Percentiles rank a stretch among this genome's conserved stretches.
phyloP scores from a whole-genome alignment of 148 eudicot genomes.

The Vaccinium myrtillus region DNA sequence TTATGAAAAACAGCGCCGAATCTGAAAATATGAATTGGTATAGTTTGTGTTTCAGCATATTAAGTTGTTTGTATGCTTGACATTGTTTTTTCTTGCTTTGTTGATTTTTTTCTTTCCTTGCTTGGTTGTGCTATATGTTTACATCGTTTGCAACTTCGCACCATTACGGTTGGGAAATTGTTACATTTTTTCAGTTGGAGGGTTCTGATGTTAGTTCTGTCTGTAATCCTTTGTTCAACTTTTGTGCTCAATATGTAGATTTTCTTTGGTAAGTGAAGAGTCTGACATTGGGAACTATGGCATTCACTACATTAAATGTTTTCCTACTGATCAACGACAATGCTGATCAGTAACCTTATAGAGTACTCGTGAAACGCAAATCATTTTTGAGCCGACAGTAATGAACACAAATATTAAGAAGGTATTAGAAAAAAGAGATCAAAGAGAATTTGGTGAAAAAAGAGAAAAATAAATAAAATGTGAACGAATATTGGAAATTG shows the following conservation, averaged over 20 bases:
- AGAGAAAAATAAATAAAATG: neutral
- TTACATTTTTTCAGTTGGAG: neutral
- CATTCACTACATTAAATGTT: neutral
- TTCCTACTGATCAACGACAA: neutral
- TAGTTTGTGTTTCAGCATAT: neutral
- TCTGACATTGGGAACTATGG: neutral
- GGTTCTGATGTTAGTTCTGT: neutral
- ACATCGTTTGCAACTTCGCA: neutral
- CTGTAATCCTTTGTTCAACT: neutral
- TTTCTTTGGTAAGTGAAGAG: neutral
- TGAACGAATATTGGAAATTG: neutral
- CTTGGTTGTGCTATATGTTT: neutral
- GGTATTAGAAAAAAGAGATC: neutral
- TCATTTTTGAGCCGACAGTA: neutral
- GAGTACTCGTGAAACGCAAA: neutral
- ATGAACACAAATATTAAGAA: neutral
- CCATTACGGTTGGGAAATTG: neutral
- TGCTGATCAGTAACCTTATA: neutral
- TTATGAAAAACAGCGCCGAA: conserved; percentile 39
- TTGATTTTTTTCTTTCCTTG: neutral
- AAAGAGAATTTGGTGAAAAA: neutral
- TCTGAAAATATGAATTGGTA: conserved; percentile 64
- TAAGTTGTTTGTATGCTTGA: neutral
- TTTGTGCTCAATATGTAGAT: neutral
- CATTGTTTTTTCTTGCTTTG: neutral